Conservation (phyloP, 306 rosid genomes). For the Ceratonia siliqua region DNA sequence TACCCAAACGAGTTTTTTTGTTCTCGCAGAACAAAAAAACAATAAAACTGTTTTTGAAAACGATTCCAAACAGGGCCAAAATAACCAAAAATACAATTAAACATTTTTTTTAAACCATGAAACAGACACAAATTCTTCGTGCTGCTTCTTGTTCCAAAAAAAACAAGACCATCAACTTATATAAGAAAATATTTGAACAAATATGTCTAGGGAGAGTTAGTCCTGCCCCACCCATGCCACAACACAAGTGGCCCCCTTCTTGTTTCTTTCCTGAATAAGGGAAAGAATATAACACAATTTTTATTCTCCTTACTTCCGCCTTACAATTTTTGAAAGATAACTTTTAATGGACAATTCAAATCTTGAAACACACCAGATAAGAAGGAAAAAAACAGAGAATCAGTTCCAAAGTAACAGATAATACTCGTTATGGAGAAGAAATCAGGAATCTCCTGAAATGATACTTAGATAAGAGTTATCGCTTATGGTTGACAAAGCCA, state of each 20-base stretch:
- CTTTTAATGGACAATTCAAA: background rate
- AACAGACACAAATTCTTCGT: no score
- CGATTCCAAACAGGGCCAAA: no score
- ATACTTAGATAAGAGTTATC: background rate
- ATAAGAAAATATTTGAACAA: background rate
- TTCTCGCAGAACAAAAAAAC: no score
- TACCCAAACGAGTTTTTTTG: no score
- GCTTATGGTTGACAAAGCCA: background rate
- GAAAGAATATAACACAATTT: background rate
- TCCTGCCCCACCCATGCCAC: background rate
- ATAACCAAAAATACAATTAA: no score
- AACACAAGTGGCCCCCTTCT: conserved; percentile 1
- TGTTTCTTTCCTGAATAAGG: background rate
- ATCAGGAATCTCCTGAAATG: background rate
- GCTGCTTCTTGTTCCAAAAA: no score
- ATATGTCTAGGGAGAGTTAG: background rate
- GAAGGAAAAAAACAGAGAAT: background rate
- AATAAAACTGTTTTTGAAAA: no score
- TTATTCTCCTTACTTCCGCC: background rate
- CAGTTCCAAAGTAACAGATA: background rate
- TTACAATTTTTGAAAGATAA: conserved; percentile 19
- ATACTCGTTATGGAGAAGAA: background rate
- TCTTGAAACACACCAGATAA: background rate
- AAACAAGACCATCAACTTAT: no score
- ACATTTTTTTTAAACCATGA: no score